These are phyloP conservation scores for Acrasis kona DNA, from an alignment of 78 protist species.

Conservation along the genomic window DNA sequence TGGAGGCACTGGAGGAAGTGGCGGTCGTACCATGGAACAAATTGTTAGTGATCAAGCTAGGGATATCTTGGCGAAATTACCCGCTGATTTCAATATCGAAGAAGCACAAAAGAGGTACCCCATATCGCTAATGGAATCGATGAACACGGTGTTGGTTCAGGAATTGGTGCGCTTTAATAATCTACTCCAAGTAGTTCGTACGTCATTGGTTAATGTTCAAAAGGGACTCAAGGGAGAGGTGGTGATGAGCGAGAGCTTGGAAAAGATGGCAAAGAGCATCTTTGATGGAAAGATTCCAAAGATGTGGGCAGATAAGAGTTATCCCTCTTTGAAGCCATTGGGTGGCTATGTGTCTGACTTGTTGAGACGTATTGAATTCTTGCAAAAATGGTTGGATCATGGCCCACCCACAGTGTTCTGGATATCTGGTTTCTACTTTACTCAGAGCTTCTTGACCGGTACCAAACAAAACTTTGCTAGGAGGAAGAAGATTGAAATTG, in stretches of 20 bases:
- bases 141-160: slow-evolving; percentile 68
- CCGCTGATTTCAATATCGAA: slow-evolving; percentile 31
- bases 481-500: slow-evolving; percentile 32
- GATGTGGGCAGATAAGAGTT: slow-evolving; percentile 26
- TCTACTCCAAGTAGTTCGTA: slow-evolving; percentile 4
- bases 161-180: slow-evolving; percentile 52
- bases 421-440: slow-evolving; percentile 83
- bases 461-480: slow-evolving; percentile 61
- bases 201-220: slow-evolving; percentile 13
- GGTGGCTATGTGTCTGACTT: slow-evolving; percentile 41
- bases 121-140: slow-evolving; percentile 32
- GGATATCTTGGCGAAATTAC: slow-evolving; percentile 34
- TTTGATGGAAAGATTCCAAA: slow-evolving; percentile 18
- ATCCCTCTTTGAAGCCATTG: slow-evolving; percentile 53
- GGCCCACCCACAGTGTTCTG: slow-evolving; percentile 56
- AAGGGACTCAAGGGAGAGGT: slow-evolving; percentile 60
- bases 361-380: slow-evolving; percentile 23
- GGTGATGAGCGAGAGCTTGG: slow-evolving; percentile 55
- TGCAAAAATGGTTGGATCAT: slow-evolving; percentile 42
- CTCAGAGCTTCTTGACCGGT: slow-evolving; percentile 75
- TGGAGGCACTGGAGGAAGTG: background rate
- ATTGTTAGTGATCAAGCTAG: slow-evolving; percentile 5
- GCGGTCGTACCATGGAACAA: background rate
- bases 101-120: slow-evolving; percentile 45
- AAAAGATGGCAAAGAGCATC: slow-evolving; percentile 17